Evolutionary conservation across 179 eudicot genomes (phyloP).

Genomic region (Dionaea muscipula): DNA sequence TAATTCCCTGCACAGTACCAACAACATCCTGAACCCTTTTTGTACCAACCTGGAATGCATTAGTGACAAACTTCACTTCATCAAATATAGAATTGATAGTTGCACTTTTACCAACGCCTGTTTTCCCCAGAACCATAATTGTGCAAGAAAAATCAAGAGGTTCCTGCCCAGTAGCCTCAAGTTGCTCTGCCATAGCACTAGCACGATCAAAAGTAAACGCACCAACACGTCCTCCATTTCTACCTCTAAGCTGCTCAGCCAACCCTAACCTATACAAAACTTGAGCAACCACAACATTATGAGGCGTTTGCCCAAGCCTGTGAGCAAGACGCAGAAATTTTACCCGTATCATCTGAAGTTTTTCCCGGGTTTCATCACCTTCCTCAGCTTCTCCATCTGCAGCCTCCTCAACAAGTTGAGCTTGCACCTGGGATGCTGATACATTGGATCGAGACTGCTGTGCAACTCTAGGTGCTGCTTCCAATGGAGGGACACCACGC

Average conservation of each 20-base stretch:
- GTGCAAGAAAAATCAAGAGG: conserved; percentile 89
- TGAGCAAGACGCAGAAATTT: conserved; percentile 91
- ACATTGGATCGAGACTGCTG: conserved; percentile 61
- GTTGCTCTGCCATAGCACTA: conserved; percentile 92
- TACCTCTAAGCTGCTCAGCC: conserved; percentile 89
- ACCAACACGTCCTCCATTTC: conserved; percentile 78
- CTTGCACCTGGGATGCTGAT: conserved; percentile 35
- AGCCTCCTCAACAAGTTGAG: conserved; percentile 48
- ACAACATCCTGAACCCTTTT: conserved; percentile 84
- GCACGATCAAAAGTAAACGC: conserved; percentile 92
- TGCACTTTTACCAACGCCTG: conserved; percentile 96
- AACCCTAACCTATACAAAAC: conserved; percentile 85
- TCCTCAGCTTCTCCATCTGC: conserved; percentile 66
- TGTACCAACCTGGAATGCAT: conserved; percentile 76
- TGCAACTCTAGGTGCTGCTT: conserved; percentile 48
- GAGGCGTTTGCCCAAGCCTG: conserved; percentile 96
- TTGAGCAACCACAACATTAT: conserved; percentile 97
- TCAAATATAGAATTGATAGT: conserved; percentile 90
- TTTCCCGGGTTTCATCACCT: conserved; percentile 85
- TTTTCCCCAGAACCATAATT: conserved; percentile 91
- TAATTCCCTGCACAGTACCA: conserved; percentile 92
- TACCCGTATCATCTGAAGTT: conserved; percentile 95
- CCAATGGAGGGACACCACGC: conserved; percentile 57
- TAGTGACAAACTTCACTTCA: conserved; percentile 61
- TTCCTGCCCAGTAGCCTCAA: conserved; percentile 72